Evolutionary conservation across 2,329 filamentous ascomycete species (phyloP), one percentile per base, ranked within the genome.

Genomic region (Cercospora sojina): DNA sequence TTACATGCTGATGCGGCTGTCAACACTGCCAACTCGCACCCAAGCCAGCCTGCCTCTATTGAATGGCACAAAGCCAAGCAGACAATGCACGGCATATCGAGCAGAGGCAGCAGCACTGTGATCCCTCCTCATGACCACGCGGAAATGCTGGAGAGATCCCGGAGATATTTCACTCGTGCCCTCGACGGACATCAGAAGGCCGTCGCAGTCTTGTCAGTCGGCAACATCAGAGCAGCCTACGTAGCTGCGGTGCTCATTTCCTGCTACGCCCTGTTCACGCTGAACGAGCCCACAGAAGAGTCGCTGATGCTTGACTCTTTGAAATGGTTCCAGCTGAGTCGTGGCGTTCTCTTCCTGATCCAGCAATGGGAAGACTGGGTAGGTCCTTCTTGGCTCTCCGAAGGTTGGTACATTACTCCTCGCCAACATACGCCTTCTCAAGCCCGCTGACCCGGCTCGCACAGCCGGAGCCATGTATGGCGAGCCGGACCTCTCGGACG

Each of bases 151-250:
- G 62, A 66, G 13, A 47, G 64, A 6, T 71, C 70, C 2, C 58
- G 71, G 10, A 57, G 66, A 20, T 74, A 74, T 53, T 69, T 71
- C 57, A 65, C 72, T 6, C 67, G 70, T 25, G 72, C 72, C 3
- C 57, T 74, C 16, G 69, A 72, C 10, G 71, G 70, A 12, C 70
- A 73, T 29, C 69, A 69, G 13, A 64, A 65, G 47, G 65, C 71
- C 5, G 62, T 74, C 6, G 60, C 59, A 8, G 23, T 35, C 9
- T 59, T 74, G 4, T 65, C 38, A 10, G 47, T 56, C 12, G 53
- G 71, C 23, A 74, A 69, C 59, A 63, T 71, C 25, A 59, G 67
- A 18, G 67, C 71, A 0, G 56, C 67, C 16, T 74, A 70, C 53
- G 13, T 71, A 13, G 64, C 65, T 18, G 68, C 71, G 3, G 61